Conservation (phyloP, 2,329 filamentous ascomycete species). For the Alternaria sp. region DNA sequence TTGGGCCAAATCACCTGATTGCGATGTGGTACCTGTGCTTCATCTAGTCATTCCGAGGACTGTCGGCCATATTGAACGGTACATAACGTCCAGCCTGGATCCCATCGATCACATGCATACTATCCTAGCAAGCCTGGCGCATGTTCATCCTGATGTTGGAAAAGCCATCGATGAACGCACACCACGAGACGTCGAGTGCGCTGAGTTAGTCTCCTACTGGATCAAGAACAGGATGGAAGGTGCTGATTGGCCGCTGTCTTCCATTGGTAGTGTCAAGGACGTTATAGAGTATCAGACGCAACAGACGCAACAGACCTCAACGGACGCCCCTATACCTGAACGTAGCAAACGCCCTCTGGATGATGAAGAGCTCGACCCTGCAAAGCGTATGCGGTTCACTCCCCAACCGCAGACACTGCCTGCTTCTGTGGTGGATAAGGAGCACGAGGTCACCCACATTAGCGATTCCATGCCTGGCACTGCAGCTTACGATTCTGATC, state of each 20-base stretch:
- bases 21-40: conserved; percentile 38
- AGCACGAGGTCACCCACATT: conserved; percentile 47
- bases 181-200: conserved; percentile 30
- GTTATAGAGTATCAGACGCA: conserved; percentile 39
- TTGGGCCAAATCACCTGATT: conserved; percentile 30
- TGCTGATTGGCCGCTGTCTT: conserved; percentile 37
- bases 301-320: conserved; percentile 20
- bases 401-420: conserved; percentile 29
- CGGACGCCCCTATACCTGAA: conserved; percentile 24
- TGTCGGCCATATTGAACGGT: conserved; percentile 54
- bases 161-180: conserved; percentile 40
- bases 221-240: conserved; percentile 19
- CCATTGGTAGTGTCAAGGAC: conserved; percentile 41
- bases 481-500: conserved; percentile 13
- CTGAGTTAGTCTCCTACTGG: conserved; percentile 34
- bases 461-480: conserved; percentile 52
- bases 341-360: conserved; percentile 40
- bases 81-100: conserved; percentile 32
- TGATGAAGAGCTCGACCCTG: conserved; percentile 30
- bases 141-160: conserved; percentile 40
- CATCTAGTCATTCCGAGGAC: conserved; percentile 51
- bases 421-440: conserved; percentile 10
- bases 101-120: conserved; percentile 39
- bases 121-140: conserved; percentile 46
- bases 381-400: conserved; percentile 46